These are phyloP conservation scores for Hyparrhenia diplandra DNA, from an alignment of 176 grass and related monocot genomes.

Conservation along the genomic window DNA sequence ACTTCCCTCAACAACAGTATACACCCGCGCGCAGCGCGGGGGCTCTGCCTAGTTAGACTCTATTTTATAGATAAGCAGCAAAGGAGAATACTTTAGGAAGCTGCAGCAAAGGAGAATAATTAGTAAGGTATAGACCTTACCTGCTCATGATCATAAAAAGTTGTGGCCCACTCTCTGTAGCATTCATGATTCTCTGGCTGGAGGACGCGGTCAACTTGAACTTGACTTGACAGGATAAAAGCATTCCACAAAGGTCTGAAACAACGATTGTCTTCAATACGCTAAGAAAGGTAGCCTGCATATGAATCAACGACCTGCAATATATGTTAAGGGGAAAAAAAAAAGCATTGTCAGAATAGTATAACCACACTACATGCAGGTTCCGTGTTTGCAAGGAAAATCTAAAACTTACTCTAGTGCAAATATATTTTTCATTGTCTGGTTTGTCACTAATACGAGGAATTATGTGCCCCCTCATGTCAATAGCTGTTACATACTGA, in stretches of 20 bases:
- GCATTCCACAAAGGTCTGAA: not conserved
- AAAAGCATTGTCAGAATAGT: not conserved
- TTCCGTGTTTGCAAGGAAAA: not conserved
- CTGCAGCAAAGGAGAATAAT: too few relatives aligned
- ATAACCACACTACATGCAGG: not conserved
- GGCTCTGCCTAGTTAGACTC: too few relatives aligned
- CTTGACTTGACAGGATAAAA: not conserved
- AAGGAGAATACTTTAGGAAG: too few relatives aligned
- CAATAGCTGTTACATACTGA: not conserved
- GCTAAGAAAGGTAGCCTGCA: not conserved
- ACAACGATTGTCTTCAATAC: not conserved
- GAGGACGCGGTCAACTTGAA: not conserved
- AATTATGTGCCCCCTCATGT: not conserved
- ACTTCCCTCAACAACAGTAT: too few relatives aligned
- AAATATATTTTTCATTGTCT: not conserved
- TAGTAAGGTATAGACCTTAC: too few relatives aligned
- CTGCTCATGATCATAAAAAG: too few relatives aligned
- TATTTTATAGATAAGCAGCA: too few relatives aligned
- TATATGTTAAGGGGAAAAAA: not conserved
- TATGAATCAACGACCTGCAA: not conserved
- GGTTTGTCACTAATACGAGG: not conserved
- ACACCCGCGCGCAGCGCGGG: too few relatives aligned
- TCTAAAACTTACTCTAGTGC: not conserved
- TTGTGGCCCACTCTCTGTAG: too few relatives aligned
- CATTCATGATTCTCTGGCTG: not conserved